Conservation (phyloP, 2,329 filamentous ascomycete species). For the Cladobotryum mycophilum region DNA sequence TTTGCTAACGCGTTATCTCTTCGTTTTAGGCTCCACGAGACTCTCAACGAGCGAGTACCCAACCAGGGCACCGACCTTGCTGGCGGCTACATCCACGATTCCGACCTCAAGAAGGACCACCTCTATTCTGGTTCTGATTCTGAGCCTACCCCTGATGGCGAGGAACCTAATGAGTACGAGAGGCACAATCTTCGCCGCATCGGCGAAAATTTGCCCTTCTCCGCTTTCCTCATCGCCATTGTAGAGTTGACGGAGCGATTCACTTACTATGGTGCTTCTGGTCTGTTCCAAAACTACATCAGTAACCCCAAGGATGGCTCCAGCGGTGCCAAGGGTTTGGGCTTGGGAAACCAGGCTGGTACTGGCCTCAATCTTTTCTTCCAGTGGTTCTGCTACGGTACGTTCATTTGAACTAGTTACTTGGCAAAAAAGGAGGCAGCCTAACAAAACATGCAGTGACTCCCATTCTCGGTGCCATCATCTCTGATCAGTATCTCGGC, state of each 20-base stretch:
- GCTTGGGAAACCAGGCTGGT: slow-evolving; percentile 48
- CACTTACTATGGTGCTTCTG: slow-evolving; percentile 50
- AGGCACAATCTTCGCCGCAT: slow-evolving; percentile 44
- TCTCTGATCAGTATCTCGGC: slow-evolving; percentile 52
- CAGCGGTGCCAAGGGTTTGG: slow-evolving; percentile 44
- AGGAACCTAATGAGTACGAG: slow-evolving; percentile 48
- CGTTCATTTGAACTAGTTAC: background rate
- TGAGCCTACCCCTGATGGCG: slow-evolving; percentile 36
- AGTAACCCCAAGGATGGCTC: slow-evolving; percentile 26
- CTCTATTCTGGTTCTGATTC: background rate
- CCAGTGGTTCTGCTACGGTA: slow-evolving; percentile 43
- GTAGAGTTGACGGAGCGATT: slow-evolving; percentile 54
- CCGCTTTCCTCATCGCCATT: slow-evolving; percentile 50
- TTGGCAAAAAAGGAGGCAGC: background rate
- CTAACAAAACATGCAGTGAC: slow-evolving; percentile 23
- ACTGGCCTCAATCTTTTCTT: slow-evolving; percentile 51
- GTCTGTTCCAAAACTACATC: slow-evolving; percentile 52
- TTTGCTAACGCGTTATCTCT: background rate
- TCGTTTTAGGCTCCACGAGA: background rate
- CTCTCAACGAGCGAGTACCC: background rate
- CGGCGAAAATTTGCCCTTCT: slow-evolving; percentile 48
- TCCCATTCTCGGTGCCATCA: slow-evolving; percentile 45
- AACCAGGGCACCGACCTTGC: background rate
- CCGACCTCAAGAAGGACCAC: background rate
- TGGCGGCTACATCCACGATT: background rate